A percentile compares a stretch with the other conserved stretches of the same genome.
Evolutionary conservation across 2,329 filamentous ascomycete genomes (phyloP).

Genomic region (Neonectria coccinea): DNA sequence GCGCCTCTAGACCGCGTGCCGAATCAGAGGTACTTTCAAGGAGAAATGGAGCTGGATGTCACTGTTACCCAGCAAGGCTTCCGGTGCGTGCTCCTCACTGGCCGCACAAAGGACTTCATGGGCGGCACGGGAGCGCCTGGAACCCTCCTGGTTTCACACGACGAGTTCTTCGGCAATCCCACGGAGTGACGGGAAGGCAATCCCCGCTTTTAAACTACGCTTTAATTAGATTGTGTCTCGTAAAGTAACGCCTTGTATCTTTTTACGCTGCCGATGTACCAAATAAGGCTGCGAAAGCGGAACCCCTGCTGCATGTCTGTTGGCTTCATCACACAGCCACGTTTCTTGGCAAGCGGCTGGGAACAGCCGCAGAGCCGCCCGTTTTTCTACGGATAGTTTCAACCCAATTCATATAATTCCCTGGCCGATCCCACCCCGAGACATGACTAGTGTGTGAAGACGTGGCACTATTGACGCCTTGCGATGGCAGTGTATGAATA

Average conservation of each 20-base stretch:
- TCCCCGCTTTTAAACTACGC: constrained; percentile 4
- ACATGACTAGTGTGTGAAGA: neutral
- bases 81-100: constrained; percentile 12
- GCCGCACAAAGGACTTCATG: constrained; percentile 5
- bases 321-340: neutral
- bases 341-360: neutral
- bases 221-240: constrained; percentile 10
- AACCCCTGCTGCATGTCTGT: neutral
- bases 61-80: constrained; percentile 10
- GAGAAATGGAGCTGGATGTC: constrained; percentile 29
- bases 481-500: neutral
- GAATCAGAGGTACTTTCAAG: constrained; percentile 4
- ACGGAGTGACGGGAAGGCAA: neutral
- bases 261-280: neutral
- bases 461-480: neutral
- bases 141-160: neutral
- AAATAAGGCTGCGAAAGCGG: constrained; percentile 5
- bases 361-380: neutral
- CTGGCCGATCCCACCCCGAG: too few species aligned
- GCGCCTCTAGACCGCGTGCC: neutral
- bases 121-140: constrained; percentile 1
- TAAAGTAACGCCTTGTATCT: constrained; percentile 19
- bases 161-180: neutral
- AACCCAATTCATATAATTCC: neutral
- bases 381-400: neutral